phyloP scores from a whole-genome alignment of 164 flowering plant species.

The Umbellularia californica region DNA sequence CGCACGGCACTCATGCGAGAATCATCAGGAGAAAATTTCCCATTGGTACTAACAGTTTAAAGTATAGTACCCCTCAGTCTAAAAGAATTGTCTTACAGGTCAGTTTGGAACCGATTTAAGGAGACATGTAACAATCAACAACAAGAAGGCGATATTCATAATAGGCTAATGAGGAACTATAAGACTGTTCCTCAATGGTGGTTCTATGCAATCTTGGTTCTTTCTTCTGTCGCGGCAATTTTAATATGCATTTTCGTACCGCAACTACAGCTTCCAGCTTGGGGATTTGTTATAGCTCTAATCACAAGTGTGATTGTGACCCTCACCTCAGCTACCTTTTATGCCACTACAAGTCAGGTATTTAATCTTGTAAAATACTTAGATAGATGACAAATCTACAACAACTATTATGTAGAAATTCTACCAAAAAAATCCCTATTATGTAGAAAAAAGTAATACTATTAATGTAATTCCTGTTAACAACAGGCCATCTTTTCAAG shows the following conservation, averaged over 20 bases:
- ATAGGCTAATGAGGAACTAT: conserved; percentile 37
- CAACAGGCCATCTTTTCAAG: too few relatives aligned
- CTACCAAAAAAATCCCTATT: too few relatives aligned
- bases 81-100: too few relatives aligned
- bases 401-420: too few relatives aligned
- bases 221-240: conserved; percentile 33
- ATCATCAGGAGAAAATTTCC: too few relatives aligned
- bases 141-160: conserved; percentile 64
- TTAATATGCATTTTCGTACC: conserved; percentile 49
- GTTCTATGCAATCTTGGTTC: conserved; percentile 50
- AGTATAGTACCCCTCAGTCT: too few relatives aligned
- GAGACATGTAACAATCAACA: conserved; percentile 68
- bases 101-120: conserved; percentile 33
- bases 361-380: too few relatives aligned
- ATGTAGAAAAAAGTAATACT: too few relatives aligned
- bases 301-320: conserved; percentile 71
- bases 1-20: conserved; percentile 19
- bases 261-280: conserved; percentile 81
- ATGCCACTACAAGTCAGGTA: conserved; percentile 96
- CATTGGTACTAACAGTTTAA: too few relatives aligned
- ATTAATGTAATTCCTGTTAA: too few relatives aligned
- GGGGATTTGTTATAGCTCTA: conserved; percentile 92
- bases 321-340: conserved; percentile 86
- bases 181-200: conserved; percentile 78
- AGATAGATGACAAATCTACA: too few relatives aligned